Percentiles rank a stretch among this genome's conserved stretches.
These are phyloP conservation scores for Aspergillus sclerotialis DNA, from an alignment of 2,329 filamentous ascomycete genomes.

Conservation along the genomic window DNA sequence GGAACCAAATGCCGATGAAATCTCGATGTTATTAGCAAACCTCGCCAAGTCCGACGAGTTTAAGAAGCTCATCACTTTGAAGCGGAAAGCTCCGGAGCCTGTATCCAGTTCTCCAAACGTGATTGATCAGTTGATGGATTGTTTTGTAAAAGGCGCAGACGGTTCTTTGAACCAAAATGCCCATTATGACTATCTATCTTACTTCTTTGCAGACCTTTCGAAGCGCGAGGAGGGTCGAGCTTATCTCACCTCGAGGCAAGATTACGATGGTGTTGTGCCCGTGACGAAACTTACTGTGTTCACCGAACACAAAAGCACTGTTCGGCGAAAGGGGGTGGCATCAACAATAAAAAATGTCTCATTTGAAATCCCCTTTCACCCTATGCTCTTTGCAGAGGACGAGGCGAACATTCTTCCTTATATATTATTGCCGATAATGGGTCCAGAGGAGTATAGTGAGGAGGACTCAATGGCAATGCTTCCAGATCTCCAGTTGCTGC, in stretches of 20 bases:
- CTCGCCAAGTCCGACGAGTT: slow-evolving; percentile 72
- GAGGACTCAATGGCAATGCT: slow-evolving; percentile 84
- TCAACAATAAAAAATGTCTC: slow-evolving; percentile 90
- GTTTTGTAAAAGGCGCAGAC: slow-evolving; percentile 87
- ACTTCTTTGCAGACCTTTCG: slow-evolving; percentile 87
- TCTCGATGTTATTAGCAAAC: slow-evolving; percentile 91
- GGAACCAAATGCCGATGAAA: slow-evolving; percentile 74
- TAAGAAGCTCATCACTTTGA: slow-evolving; percentile 60
- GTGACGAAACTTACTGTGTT: slow-evolving; percentile 90
- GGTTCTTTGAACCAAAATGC: slow-evolving; percentile 77
- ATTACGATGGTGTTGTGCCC: slow-evolving; percentile 78
- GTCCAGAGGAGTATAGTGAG: slow-evolving; percentile 77
- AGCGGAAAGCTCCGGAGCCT: slow-evolving; percentile 61
- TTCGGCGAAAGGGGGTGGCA: slow-evolving; percentile 88
- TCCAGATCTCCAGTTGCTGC: slow-evolving; percentile 79
- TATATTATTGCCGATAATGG: slow-evolving; percentile 78
- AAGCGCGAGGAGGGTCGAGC: slow-evolving; percentile 68
- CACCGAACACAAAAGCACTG: slow-evolving; percentile 77
- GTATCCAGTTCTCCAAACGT: slow-evolving; percentile 66
- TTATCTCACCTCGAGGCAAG: slow-evolving; percentile 67
- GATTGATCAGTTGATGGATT: slow-evolving; percentile 87
- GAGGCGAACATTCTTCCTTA: slow-evolving; percentile 81
- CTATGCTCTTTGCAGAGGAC: slow-evolving; percentile 61
- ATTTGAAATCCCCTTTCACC: slow-evolving; percentile 71
- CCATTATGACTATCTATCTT: slow-evolving; percentile 87